Base-by-base conservation (phyloP, 139 green algal species). In the Chlamydomonas eustigma region DNA sequence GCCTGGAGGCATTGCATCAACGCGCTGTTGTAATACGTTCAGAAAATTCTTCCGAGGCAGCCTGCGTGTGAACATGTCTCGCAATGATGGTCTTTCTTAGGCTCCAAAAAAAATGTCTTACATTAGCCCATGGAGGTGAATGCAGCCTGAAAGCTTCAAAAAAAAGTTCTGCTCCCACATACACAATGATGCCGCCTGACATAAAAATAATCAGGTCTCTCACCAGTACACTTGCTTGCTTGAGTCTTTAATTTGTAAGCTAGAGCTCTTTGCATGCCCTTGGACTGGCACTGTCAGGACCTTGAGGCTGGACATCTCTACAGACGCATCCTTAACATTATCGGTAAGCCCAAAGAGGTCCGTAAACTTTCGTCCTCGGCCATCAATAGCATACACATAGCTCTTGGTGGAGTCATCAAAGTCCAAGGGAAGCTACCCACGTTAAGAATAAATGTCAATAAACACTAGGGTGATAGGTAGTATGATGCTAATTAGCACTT, bases 331-430 rank as follows among this genome's bases (percentile, higher is more conserved):
- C 0, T 37, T 8, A 37, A 77, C 37, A n/a, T 39, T 36, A 28
- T 52, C 76, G 3, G 37, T 37, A 39, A 80, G 37, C 0, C 76
- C 76, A 24, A 51, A 50, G 28, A 44, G 64, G 2, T 76, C 67
- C n/a, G 67, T 71, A 8, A 80, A 37, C 25, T 36, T 32, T 18
- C 50, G 50, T 2, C 76, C 76, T 33, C 76, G 66, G 1, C 51
- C 24, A 25, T 81, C 76, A 3, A 81, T 73, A 31, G 37, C 66
- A 69, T 81, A 81, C 24, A 76, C 36, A 37, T 77, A 81, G 2
- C 70, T 67, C 76, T 76, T 70, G 6, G 58, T 70, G 58, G 58
- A 22, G 58, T 37, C 25, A 70, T 70, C 25, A 28, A 32, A 37
- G 58, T 70, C 28, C 22, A 63, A 30, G 18, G 50, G 50, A 30